Evolutionary conservation across 2,329 filamentous ascomycete genomes (phyloP), one percentile per base, ranked within the genome.

Genomic region (Sphaerulina populicola): DNA sequence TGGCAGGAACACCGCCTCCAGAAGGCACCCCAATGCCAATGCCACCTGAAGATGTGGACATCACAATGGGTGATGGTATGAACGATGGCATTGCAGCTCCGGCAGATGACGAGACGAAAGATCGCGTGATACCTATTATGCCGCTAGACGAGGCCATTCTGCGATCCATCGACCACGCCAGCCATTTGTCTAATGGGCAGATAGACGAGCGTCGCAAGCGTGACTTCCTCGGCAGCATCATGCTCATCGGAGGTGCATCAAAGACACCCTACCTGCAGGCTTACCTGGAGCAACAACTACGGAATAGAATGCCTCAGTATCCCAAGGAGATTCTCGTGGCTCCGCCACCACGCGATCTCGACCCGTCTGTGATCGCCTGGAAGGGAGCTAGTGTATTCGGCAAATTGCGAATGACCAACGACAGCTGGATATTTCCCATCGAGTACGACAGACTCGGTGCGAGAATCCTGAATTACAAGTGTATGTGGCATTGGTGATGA

Each of bases 361-460:
- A 98, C 70, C 88, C 93, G 54, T 89, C 96, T 70, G 90, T 97
- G n/a, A 86, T 97, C 47, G 83, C 85, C 7, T 98, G 93, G 93
- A 98, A 98, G 77, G 93, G 93, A 3, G 93, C 88, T 0, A 95
- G 89, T 66, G 90, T 98, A 12, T 98, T 96, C 74, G 90, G 88
- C 2, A 89, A 94, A 72, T 73, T 97, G 60, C 80, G 83, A 54
- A 74, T 74, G 41, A 90, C 88, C 12, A 97, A 97, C 70, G 93
- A 98, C 68, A 93, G 86, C 63, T 98, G 93, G 93, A 88, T 97
- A 64, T 85, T 84, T 11, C 80, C 81, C 42, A 76, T 85, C 62
- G 91, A 97, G 74, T 96, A 91, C 70, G 89, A 96, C 72, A 80
- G 88, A 53, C 68, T 96, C 48, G 91, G 90, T 2, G 78, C 82